Evolutionary conservation across 2,329 filamentous ascomycete genomes (phyloP), one percentile per base, ranked within the genome.

Genomic region (Alternaria sp.): DNA sequence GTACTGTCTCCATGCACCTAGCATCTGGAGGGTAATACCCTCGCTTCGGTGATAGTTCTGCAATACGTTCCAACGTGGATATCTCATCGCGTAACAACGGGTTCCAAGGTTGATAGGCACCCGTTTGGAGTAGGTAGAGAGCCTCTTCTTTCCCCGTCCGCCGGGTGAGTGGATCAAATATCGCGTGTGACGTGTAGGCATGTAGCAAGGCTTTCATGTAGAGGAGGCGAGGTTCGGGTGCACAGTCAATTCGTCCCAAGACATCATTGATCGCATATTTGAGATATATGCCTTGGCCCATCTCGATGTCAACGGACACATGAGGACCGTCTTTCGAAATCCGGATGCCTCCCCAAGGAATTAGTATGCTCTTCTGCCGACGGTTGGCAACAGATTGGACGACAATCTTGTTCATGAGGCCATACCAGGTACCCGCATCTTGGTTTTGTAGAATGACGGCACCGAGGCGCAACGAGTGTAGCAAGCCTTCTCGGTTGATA

Each of bases 91-190:
- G 2, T 4, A n/a, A 14, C 2, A 80, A 46, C 1, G 72, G 69
- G 10, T 20, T 64, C 75, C 75, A 78, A 3, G 78, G 78, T 33
- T 86, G 84, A 33, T 83, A 85, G 2, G 77, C 75, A 0, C 84
- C 86, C 0, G 87, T 87, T 3, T 75, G 69, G 0, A 91, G 76
- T 26, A 81, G 83, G 2, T 82, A 75, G 0, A 88, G 62, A 0
- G 87, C 84, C 73, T 90, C 88, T 69, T 92, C 89, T 0, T 83
- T 85, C 0, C 90, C 90, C 0, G 88, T 91, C 0, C 84, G 81
- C 0, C 82, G 78, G 0, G 88, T 91, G 0, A 92, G 80, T 0
- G 81, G 76, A 69, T 92, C 90, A 0, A 0, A 91, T 37, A 0
- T 14, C 11, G 84, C 69, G 30, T 85, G 87, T 0, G 89, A 89